These are phyloP conservation scores for Aspergillus caelatus DNA, from an alignment of 2,329 filamentous ascomycete species.

Conservation along the genomic window DNA sequence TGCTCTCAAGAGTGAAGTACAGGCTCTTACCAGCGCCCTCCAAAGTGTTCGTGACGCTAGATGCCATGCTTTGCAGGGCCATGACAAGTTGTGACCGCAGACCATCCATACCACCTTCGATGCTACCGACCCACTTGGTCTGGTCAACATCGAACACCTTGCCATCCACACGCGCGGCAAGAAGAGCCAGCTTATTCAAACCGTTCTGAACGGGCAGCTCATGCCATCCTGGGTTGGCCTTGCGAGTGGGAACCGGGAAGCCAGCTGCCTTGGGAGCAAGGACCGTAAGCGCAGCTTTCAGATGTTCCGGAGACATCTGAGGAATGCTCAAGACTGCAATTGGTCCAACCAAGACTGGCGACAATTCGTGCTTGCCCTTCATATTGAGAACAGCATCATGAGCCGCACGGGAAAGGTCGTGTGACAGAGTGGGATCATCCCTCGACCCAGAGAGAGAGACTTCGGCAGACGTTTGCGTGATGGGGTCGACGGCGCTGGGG, in stretches of 20 bases:
- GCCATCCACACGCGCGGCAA: constrained; percentile 86
- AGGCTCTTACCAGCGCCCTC: constrained; percentile 79
- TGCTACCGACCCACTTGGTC: constrained; percentile 71
- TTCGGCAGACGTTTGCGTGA: constrained; percentile 37
- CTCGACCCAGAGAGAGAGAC: constrained; percentile 31
- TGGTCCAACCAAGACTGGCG: constrained; percentile 78
- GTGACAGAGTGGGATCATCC: constrained; percentile 51
- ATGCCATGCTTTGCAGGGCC: constrained; percentile 78
- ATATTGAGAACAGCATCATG: constrained; percentile 53
- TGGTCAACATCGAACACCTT: constrained; percentile 78
- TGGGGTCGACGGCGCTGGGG: constrained; percentile 29
- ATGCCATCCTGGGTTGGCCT: constrained; percentile 77
- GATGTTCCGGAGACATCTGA: constrained; percentile 76
- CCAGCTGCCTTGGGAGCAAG: constrained; percentile 70
- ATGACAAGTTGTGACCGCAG: constrained; percentile 79
- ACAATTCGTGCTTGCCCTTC: constrained; percentile 63
- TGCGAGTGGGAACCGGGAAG: constrained; percentile 78
- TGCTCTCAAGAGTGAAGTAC: constrained; percentile 84
- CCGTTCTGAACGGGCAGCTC: constrained; percentile 78
- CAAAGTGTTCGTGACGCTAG: constrained; percentile 74
- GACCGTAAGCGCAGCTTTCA: constrained; percentile 78
- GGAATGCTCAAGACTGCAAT: constrained; percentile 81
- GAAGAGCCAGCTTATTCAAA: constrained; percentile 80
- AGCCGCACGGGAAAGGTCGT: constrained; percentile 62
- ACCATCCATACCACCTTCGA: constrained; percentile 78